Evolutionary conservation across 2,329 filamentous ascomycete species (phyloP), one percentile per base, ranked within the genome.

Genomic region (Aspergillus amoenus): DNA sequence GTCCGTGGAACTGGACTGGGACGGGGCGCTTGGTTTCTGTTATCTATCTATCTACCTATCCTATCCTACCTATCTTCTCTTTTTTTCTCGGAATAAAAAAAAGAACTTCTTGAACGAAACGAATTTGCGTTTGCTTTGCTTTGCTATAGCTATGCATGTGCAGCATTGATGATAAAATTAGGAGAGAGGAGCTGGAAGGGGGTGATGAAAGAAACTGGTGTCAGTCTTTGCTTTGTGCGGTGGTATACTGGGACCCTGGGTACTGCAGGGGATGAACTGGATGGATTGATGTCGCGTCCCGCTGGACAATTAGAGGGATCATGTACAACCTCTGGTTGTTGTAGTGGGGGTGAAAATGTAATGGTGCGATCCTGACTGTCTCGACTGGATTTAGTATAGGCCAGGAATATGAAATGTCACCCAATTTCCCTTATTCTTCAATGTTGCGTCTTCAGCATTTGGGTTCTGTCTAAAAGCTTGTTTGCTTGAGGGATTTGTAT

Each of bases 381-480:
- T 63, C 61, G 60, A 61, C 62, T 66, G 67, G 65, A 65, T 63
- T 61, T 69, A 66, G 65, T 65, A 59, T 66, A 65, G 62, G 67
- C 64, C 64, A 66, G 66, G 60, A 65, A 66, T 67, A 64, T 68
- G 57, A 66, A 68, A 70, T 66, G 66, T 65, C 67, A 70, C 65
- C 60, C 64, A 61, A 62, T 64, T 64, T 53, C 46, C 41, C 51
- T 61, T 66, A 55, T 61, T 66, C 51, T 64, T 60, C 58, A 46
- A 43, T 5, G 17, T 17, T 18, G 22, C 34, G 9, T 40, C 13
- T 18, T 21, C 22, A 27, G 41, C 13, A 11, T n/a, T 43, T 24
- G 21, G 18, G 24, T 15, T 46, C 34, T 42, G 41, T 30, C 15
- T 45, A 40, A 21, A 32, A 42, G 12, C 27, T 13, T 21, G 21